Conservation (phyloP, 2,329 filamentous ascomycete species). For the Sphaerulina musiva region DNA sequence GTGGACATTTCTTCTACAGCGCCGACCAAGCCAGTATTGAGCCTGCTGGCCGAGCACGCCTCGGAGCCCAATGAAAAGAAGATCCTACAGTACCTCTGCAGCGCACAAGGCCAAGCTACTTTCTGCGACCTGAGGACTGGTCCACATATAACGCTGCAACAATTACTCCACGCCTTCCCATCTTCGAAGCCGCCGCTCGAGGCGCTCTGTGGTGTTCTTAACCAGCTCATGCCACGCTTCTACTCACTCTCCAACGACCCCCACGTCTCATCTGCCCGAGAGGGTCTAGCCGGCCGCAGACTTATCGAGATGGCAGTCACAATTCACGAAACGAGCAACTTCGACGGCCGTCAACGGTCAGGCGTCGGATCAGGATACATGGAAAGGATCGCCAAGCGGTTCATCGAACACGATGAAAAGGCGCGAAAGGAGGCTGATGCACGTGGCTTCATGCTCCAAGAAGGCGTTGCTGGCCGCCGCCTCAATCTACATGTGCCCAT, state of each 20-base stretch:
- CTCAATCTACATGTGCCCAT: conserved; percentile 76
- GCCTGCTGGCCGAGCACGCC: conserved; percentile 79
- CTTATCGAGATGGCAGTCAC: conserved; percentile 95
- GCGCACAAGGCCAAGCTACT: conserved; percentile 79
- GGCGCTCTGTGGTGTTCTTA: conserved; percentile 69
- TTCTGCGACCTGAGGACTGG: conserved; percentile 92
- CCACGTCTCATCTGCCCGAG: conserved; percentile 64
- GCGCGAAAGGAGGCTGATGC: conserved; percentile 44
- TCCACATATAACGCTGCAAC: conserved; percentile 73
- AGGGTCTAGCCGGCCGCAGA: conserved; percentile 64
- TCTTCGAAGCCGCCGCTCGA: conserved; percentile 84
- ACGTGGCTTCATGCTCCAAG: conserved; percentile 40
- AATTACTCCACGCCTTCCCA: conserved; percentile 86
- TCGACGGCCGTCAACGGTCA: conserved; percentile 60
- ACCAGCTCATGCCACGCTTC: conserved; percentile 92
- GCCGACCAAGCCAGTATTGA: conserved; percentile 79
- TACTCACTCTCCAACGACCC: conserved; percentile 97
- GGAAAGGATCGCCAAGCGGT: conserved; percentile 70
- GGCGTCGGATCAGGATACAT: conserved; percentile 92
- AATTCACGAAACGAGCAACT: conserved; percentile 79
- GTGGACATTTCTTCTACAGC: conserved; percentile 88
- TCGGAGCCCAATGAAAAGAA: conserved; percentile 76
- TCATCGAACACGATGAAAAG: conserved; percentile 59
- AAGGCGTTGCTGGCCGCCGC: conserved; percentile 28
- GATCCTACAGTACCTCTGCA: conserved; percentile 77